Evolutionary conservation across 306 rosid species (phyloP), one percentile per base, ranked within the genome.

Genomic region (Ammopiptanthus mongolicus): DNA sequence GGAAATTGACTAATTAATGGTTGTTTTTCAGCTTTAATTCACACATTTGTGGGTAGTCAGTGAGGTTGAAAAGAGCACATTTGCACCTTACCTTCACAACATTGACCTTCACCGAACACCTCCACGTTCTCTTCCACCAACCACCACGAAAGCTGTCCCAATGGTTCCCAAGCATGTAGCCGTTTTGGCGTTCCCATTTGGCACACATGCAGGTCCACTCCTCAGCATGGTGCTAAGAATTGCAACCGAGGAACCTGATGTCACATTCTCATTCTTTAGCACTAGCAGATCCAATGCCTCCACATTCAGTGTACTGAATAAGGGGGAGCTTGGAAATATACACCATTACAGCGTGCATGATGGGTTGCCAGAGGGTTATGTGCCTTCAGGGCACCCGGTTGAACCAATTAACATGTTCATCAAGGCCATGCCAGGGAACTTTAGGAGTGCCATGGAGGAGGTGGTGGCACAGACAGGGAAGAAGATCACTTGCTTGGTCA

Each of bases 141-240:
- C 11, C 42, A 8, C 42, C 42, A 69, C 56, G 75, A 39, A 8
- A 2, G 18, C 5, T 8, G 15, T 17, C 21, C 55, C 41, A 0
- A 5, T 7, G 4, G 9, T 11, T n/a, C 18, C 3, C 6, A 47
- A 59, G 0, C 98, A 93, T 29, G 85, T 93, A 5, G 95, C 90
- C 0, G 86, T 82, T 17, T 44, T 93, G 56, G 93, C 91, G 1
- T 90, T 89, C 73, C 97, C 97, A 0, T 93, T 83, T 41, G 96
- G 98, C 0, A 23, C 88, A 18, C 98, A 91, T 47, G 96, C 97
- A 5, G 61, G n/a, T 3, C 91, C 97, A 13, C 86, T 93, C 11
- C 80, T 91, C 6, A 75, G 22, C 62, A 75, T 93, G 1, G 79
- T 79, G 0, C 80, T 65, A 5, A 47, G 71, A n/a, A 81, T 88